Percentiles rank a stretch among this genome's conserved stretches.
These are phyloP conservation scores for Porpolomopsis calyptriformis DNA, from an alignment of 768 basidiomycete species.

Conservation along the genomic window DNA sequence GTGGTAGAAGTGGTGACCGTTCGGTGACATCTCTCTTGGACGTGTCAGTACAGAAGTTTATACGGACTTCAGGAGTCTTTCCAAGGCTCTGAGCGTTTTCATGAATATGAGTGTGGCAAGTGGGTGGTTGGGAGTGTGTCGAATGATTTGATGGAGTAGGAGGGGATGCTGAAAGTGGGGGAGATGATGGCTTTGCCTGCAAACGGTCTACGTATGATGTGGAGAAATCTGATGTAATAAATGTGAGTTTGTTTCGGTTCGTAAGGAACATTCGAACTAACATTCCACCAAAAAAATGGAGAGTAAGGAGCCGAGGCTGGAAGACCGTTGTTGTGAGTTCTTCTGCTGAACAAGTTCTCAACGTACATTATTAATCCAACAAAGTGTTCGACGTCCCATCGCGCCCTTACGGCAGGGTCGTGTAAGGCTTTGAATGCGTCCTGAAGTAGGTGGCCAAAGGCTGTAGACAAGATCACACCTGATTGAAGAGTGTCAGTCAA, in stretches of 20 bases:
- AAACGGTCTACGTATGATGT: conserved; percentile 66
- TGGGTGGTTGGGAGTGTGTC: not conserved
- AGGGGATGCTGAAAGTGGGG: conserved; percentile 18
- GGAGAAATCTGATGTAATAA: conserved; percentile 45
- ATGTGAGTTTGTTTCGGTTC: not conserved
- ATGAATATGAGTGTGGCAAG: not conserved
- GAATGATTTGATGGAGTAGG: not conserved
- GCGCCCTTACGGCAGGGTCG: conserved; percentile 32
- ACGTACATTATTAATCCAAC: conserved; percentile 69
- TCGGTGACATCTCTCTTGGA: not conserved
- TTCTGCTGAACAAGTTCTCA: not conserved
- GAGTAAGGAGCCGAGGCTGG: conserved; percentile 53
- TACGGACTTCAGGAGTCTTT: too few species aligned
- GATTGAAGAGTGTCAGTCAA: not conserved
- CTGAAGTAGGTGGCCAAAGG: conserved; percentile 72
- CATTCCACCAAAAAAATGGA: conserved; percentile 76
- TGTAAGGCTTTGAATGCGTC: conserved; percentile 60
- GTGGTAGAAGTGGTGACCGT: not conserved
- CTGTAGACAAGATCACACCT: conserved; percentile 76
- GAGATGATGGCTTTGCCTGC: conserved; percentile 49
- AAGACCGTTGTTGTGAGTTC: not conserved
- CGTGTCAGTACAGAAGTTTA: not conserved
- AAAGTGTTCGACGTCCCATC: conserved; percentile 42
- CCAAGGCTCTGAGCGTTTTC: too few species aligned
- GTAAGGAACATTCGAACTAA: conserved; percentile 23